These are phyloP conservation scores for Psilocybe mexicana DNA, from an alignment of 1,284 basidiomycete species.

Conservation along the genomic window DNA sequence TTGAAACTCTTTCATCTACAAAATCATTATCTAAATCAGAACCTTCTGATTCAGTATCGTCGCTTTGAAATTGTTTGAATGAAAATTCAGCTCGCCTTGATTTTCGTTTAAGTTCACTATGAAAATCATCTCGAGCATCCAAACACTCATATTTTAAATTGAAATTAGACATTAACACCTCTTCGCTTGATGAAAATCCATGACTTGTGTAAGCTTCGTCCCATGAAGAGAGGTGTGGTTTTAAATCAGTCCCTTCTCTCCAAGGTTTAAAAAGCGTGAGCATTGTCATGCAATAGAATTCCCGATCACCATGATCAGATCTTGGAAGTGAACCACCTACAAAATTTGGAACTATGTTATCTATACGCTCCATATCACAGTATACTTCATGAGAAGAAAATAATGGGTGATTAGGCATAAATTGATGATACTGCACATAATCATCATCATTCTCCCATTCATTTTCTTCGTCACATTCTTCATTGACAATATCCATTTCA, in stretches of 20 bases:
- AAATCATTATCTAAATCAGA: too few relatives aligned
- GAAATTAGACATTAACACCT: slow-evolving; percentile 1
- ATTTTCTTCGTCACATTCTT: neutral
- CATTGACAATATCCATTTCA: neutral
- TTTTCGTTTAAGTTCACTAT: neutral
- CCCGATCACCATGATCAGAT: neutral
- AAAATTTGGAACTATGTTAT: neutral
- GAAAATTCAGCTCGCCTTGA: too few relatives aligned
- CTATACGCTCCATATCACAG: neutral
- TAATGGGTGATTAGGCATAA: neutral
- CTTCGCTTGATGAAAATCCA: neutral
- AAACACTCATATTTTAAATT: slow-evolving; percentile 9
- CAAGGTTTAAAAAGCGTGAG: slow-evolving; percentile 4
- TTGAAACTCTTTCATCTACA: too few relatives aligned
- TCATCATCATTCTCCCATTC: neutral
- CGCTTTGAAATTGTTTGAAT: too few relatives aligned
- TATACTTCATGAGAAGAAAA: neutral
- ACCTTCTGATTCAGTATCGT: too few relatives aligned
- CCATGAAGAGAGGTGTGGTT: neutral
- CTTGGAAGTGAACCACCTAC: slow-evolving; percentile 1
- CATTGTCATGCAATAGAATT: slow-evolving; percentile 2
- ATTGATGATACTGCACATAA: neutral
- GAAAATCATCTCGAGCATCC: neutral
- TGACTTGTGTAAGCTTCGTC: neutral
- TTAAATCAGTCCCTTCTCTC: neutral